Conservation (phyloP, 2,329 filamentous ascomycete species). For the Colletotrichum nymphaeae region DNA sequence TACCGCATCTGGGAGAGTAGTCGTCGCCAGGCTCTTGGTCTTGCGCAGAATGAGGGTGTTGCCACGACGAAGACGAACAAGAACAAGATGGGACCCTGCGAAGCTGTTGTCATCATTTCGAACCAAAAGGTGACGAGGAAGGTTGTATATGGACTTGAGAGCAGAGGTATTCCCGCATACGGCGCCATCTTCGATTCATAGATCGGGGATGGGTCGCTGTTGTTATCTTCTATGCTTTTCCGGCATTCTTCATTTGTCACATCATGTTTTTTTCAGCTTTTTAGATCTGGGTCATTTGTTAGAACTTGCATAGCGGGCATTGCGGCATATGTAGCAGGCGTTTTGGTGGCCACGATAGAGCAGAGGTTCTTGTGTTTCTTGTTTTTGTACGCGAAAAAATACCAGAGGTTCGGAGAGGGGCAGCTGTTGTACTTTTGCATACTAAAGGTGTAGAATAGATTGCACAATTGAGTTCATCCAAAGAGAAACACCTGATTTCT, state of each 20-base stretch:
- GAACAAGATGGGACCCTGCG: slow-evolving; percentile 58
- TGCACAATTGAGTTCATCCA: not conserved
- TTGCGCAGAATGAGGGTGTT: slow-evolving; percentile 2
- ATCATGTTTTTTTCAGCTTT: not conserved
- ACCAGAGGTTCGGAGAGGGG: not conserved
- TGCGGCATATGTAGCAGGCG: not conserved
- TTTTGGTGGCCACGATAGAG: not conserved
- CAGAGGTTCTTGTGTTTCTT: not conserved
- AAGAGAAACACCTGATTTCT: not conserved
- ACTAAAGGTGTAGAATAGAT: not conserved
- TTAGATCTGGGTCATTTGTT: not conserved
- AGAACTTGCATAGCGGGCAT: not conserved
- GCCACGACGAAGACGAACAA: not conserved
- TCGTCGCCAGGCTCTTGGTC: slow-evolving; percentile 25
- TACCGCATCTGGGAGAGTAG: slow-evolving; percentile 42
- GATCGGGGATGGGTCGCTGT: not conserved
- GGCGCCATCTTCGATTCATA: slow-evolving; percentile 78
- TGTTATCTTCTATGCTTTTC: not conserved
- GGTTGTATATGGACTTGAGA: slow-evolving; percentile 77
- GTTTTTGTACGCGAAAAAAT: not conserved
- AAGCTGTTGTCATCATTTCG: slow-evolving; percentile 80
- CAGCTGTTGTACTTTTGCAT: not conserved
- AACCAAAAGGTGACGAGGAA: slow-evolving; percentile 76
- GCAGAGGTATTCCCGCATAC: slow-evolving; percentile 73
- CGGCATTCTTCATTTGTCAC: not conserved